Conservation (phyloP, 441 rosid genomes). For the Jatropha podagrica region DNA sequence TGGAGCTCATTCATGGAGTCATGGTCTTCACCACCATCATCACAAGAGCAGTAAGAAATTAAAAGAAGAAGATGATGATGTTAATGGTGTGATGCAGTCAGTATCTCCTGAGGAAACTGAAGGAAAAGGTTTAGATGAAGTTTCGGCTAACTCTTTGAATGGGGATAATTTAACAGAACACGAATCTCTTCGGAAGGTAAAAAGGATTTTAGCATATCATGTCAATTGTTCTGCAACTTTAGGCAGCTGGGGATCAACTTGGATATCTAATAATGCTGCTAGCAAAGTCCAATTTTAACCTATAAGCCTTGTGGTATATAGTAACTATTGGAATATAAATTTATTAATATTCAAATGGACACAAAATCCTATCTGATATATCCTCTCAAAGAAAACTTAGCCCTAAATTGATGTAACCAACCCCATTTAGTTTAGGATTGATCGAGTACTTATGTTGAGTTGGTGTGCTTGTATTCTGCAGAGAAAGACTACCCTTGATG, state of each 20-base stretch:
- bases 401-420: background rate
- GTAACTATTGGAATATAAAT: constrained; percentile 1
- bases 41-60: constrained; percentile 52
- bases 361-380: background rate
- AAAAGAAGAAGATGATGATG: constrained; percentile 47
- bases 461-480: constrained; percentile 38
- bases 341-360: background rate
- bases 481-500: constrained; percentile 54
- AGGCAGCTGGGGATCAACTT: background rate
- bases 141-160: constrained; percentile 37
- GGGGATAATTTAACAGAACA: constrained; percentile 29
- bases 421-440: background rate
- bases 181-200: constrained; percentile 68
- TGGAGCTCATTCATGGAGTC: constrained; percentile 55
- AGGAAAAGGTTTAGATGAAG: constrained; percentile 37
- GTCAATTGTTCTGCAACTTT: constrained; percentile 6
- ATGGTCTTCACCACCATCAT: constrained; percentile 73
- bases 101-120: constrained; percentile 36
- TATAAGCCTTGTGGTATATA: background rate
- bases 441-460: constrained; percentile 2
- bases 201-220: constrained; percentile 17
- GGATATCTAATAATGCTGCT: constrained; percentile 4
- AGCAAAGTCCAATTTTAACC: constrained; percentile 4
- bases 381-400: background rate
- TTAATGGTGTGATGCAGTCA: constrained; percentile 27